Evolutionary conservation across 225 moss, liverwort and hornwort species (phyloP).

Genomic region (Physcomitrium patens): DNA sequence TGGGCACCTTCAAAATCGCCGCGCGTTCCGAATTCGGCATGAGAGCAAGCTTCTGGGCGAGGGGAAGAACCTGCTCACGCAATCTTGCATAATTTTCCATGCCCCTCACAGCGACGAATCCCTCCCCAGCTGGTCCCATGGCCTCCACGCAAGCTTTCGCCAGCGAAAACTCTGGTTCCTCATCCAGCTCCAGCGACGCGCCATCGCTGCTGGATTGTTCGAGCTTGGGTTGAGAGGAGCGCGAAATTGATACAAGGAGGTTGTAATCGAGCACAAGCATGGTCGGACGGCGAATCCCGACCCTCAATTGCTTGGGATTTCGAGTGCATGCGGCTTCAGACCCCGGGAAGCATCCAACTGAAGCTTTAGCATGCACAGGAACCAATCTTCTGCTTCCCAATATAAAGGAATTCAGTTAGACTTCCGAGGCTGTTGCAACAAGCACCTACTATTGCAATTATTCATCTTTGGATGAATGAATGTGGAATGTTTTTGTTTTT

Average conservation of each 20-base stretch:
- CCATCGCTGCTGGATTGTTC: neutral
- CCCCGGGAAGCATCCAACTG: too few relatives aligned
- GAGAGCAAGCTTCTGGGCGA: constrained; percentile 69
- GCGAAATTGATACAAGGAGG: constrained; percentile 24
- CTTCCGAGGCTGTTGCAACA: too few relatives aligned
- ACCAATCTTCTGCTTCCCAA: too few relatives aligned
- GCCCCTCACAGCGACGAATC: constrained; percentile 71
- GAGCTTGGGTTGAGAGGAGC: neutral
- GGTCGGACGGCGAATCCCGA: neutral
- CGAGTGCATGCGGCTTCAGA: too few relatives aligned
- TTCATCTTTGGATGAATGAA: too few relatives aligned
- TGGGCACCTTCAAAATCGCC: constrained; percentile 64
- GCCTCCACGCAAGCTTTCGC: constrained; percentile 53
- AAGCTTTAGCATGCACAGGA: too few relatives aligned
- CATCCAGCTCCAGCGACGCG: neutral
- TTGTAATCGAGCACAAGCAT: constrained; percentile 56
- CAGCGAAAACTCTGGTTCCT: constrained; percentile 21
- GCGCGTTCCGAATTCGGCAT: constrained; percentile 60
- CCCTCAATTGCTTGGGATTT: too few relatives aligned
- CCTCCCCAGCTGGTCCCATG: constrained; percentile 70
- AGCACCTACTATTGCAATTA: too few relatives aligned
- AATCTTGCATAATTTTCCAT: constrained; percentile 48
- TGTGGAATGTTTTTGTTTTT: too few relatives aligned
- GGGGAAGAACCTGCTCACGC: constrained; percentile 61
- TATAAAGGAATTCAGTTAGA: too few relatives aligned